Conservation (phyloP, 225 moss, liverwort and hornwort genomes). For the Sphagnum contortum region DNA sequence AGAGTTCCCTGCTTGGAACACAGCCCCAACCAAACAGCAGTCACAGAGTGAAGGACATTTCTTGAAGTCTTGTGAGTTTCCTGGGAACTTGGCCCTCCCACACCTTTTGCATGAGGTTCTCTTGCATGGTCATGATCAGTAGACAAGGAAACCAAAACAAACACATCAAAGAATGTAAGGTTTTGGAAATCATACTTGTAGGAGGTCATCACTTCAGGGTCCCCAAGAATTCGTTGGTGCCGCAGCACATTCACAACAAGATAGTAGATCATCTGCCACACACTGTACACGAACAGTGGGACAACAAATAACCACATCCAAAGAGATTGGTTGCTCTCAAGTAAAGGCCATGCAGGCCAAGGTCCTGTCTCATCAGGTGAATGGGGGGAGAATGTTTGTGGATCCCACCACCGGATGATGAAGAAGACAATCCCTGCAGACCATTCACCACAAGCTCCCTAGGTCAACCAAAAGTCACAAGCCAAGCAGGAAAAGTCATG, state of each 20-base stretch:
- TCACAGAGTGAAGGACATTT: neutral
- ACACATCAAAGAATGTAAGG: no score
- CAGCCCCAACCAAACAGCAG: neutral
- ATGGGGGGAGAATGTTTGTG: conserved; percentile 53
- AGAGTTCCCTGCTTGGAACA: conserved; percentile 33
- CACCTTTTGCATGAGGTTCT: neutral
- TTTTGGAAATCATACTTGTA: conserved; percentile 26
- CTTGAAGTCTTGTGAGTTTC: neutral
- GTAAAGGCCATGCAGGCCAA: conserved; percentile 59
- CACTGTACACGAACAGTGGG: conserved; percentile 47
- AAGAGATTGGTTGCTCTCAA: conserved; percentile 26
- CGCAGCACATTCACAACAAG: conserved; percentile 52
- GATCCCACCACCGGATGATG: conserved; percentile 72
- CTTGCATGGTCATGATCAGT: neutral
- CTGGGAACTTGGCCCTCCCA: neutral
- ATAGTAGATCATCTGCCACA: conserved; percentile 59
- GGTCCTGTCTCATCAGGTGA: conserved; percentile 54
- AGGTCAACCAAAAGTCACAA: neutral
- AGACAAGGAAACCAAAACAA: neutral
- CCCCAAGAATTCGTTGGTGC: conserved; percentile 50
- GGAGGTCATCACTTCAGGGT: conserved; percentile 61
- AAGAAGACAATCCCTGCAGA: conserved; percentile 50
- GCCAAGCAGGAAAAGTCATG: neutral
- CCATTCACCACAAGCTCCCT: neutral
- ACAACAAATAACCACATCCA: conserved; percentile 66